Evolutionary conservation across 176 grass and related monocot genomes (phyloP).

Genomic region (Aechmea fasciata): DNA sequence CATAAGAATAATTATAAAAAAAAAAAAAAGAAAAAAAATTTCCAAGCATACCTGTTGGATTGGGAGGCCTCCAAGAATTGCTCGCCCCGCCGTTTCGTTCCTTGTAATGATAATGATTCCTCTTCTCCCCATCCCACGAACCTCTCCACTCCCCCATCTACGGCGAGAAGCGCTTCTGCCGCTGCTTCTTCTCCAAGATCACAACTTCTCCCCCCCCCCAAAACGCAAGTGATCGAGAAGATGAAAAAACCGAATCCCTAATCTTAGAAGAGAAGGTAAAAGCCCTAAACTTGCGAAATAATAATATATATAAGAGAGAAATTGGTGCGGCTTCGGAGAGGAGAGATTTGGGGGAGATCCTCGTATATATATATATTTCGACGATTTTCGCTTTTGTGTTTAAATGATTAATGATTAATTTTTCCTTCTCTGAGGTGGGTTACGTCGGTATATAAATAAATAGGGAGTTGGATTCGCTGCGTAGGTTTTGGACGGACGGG

Average conservation of each 20-base stretch:
- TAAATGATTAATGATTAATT: too few species aligned
- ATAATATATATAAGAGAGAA: too few species aligned
- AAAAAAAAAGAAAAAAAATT: background rate
- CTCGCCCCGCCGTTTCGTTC: background rate
- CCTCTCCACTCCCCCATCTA: slow-evolving; percentile 1
- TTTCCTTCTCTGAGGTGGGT: too few species aligned
- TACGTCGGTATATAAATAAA: too few species aligned
- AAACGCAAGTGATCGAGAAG: background rate
- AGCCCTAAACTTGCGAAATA: background rate
- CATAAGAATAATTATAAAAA: background rate
- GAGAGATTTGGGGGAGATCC: too few species aligned
- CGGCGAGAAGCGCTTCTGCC: background rate
- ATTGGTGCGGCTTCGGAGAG: too few species aligned
- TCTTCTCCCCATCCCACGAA: too few species aligned
- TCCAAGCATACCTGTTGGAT: background rate
- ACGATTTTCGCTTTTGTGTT: too few species aligned
- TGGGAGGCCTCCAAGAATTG: background rate
- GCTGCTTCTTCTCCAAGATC: background rate
- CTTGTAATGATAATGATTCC: too few species aligned
- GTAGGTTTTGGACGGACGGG: too few species aligned
- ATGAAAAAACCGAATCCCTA: background rate
- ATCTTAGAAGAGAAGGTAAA: background rate
- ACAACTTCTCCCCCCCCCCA: background rate
- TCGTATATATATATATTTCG: too few species aligned
- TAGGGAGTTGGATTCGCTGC: too few species aligned